Evolutionary conservation across 305 asterid genomes (phyloP), one percentile per base, ranked within the genome.

Genomic region (Petunia hybrid): DNA sequence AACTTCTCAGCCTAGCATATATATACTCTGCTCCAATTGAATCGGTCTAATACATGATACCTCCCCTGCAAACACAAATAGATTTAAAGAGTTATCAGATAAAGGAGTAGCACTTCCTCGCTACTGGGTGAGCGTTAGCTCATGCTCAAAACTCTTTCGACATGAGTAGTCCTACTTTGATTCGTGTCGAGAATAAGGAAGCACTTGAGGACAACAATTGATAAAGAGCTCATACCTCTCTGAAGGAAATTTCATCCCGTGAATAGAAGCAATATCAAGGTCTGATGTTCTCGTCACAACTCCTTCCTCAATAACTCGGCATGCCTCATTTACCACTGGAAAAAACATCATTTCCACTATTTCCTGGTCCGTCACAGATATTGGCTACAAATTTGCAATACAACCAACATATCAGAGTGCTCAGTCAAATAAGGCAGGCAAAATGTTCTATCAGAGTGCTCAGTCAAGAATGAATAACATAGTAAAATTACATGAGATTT

Each of bases 261-360:
- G 46, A 39, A 84, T 81, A 79, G 83, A 74, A 64, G 85, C 83
- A 79, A 79, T 65, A 22, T 85, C 87, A 41, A 81, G 83, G 61
- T 82, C 81, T 48, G 85, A 78, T 63, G 73, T 73, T 80, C 77
- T 78, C 9, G 16, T 51, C 71, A 79, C 71, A 78, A 78, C 76
- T 12, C 80, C 51, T 22, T 85, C 85, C 36, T 56, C 79, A 55
- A 81, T 76, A 22, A 81, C 77, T 7, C 83, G 81, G 48, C 62
- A 55, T 31, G 81, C 81, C 79, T 85, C 87, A 61, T 82, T 85
- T 7, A 85, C 40, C 42, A 79, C 85, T 43, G 83, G 85, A 10
- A 81, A 81, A 42, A 84, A 77, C 2, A 84, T 7, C 87, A 84
- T 84, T 79, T 82, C 83, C 46, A 76, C 70, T 16, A 85, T 82